Evolutionary conservation across 2,329 filamentous ascomycete species (phyloP).

Genomic region (Cyphellophora attinorum): DNA sequence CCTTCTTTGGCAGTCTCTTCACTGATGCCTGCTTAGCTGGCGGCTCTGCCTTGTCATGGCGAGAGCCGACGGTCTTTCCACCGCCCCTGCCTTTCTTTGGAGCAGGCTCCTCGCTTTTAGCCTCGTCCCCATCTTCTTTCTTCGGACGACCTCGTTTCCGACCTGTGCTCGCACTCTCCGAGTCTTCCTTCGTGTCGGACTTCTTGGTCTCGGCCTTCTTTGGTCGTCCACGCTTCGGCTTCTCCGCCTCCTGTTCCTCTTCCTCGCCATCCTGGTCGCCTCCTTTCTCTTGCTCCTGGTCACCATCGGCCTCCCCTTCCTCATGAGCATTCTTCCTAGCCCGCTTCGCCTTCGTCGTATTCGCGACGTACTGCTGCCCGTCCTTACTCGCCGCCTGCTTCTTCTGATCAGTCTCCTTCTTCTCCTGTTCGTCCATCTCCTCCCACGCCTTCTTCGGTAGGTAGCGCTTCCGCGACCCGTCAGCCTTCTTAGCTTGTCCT

Average conservation of each 20-base stretch:
- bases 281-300: not conserved
- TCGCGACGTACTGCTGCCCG: slow-evolving; percentile 35
- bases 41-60: not conserved
- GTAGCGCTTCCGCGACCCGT: slow-evolving; percentile 35
- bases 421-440: slow-evolving; percentile 36
- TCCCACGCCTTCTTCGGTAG: slow-evolving; percentile 41
- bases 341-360: slow-evolving; percentile 32
- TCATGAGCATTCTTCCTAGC: slow-evolving; percentile 28
- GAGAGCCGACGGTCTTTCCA: not conserved
- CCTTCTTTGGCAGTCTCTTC: slow-evolving; percentile 29
- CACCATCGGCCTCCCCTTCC: slow-evolving; percentile 14
- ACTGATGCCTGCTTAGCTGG: slow-evolving; percentile 4
- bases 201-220: not conserved
- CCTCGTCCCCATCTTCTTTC: not conserved
- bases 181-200: slow-evolving; percentile 1
- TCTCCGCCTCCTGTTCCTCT: not conserved
- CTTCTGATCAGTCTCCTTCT: slow-evolving; percentile 31
- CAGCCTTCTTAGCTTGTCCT: slow-evolving; percentile 33
- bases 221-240: not conserved
- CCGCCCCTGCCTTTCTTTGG: not conserved
- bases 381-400: slow-evolving; percentile 28
- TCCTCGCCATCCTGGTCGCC: not conserved
- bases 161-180: not conserved
- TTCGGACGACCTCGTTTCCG: slow-evolving; percentile 3
- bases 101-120: not conserved